Percentiles rank a stretch among this genome's conserved stretches.
Evolutionary conservation across 2,329 filamentous ascomycete species (phyloP).

Genomic region (Setomelanomma holmii): DNA sequence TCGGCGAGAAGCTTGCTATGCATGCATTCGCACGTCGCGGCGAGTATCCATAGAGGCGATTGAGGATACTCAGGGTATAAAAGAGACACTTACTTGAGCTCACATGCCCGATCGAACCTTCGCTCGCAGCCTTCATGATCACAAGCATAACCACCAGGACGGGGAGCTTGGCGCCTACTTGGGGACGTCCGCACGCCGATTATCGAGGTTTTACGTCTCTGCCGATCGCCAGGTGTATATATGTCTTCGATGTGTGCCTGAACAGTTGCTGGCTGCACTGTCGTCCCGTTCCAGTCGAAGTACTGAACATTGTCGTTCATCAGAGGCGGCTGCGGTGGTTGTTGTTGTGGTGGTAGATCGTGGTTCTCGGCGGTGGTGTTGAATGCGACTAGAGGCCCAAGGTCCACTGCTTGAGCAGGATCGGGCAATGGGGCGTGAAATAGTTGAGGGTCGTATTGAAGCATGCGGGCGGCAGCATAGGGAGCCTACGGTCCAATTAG

Average conservation of each 20-base stretch:
- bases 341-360: not conserved
- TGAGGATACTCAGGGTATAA: conserved; percentile 1
- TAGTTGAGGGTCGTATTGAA: conserved; percentile 3
- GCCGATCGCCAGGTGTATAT: conserved; percentile 40
- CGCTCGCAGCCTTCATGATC: conserved; percentile 26
- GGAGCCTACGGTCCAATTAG: conserved; percentile 18
- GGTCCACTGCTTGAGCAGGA: not conserved
- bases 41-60: not conserved
- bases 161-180: conserved; percentile 33
- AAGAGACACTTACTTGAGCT: conserved; percentile 41
- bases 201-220: conserved; percentile 6
- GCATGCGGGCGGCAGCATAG: conserved; percentile 7
- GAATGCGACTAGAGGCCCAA: not conserved
- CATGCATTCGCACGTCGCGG: not conserved
- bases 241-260: conserved; percentile 34
- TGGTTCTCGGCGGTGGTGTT: not conserved
- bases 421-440: conserved; percentile 8
- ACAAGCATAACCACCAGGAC: conserved; percentile 37
- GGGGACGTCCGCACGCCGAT: conserved; percentile 7
- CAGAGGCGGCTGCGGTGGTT: conserved; percentile 7
- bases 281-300: conserved; percentile 38
- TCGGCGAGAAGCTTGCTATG: not conserved
- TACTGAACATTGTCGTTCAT: conserved; percentile 14
- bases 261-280: conserved; percentile 33
- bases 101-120: conserved; percentile 41